phyloP scores from a whole-genome alignment of 2,329 filamentous ascomycete species.

The Tothia fuscella region DNA sequence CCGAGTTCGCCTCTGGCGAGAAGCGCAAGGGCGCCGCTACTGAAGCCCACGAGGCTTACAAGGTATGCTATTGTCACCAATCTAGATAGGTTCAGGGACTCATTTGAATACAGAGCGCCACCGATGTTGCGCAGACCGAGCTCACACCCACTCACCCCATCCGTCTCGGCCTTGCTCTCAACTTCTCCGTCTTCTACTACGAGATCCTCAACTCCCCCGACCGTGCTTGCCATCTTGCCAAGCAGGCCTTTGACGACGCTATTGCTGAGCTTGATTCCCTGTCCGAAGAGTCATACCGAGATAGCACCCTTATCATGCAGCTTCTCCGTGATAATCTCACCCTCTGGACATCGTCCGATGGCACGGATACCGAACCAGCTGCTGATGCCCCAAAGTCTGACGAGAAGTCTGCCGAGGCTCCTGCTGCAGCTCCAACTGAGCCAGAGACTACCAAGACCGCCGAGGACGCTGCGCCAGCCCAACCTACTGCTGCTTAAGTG shows the following conservation, averaged over 20 bases:
- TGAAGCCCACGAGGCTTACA: conserved; percentile 89
- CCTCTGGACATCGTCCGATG: conserved; percentile 93
- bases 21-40: conserved; percentile 83
- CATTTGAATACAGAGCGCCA: conserved; percentile 58
- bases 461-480: conserved; percentile 8
- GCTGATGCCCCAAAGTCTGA: conserved; percentile 9
- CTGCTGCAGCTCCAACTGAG: conserved; percentile 3
- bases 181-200: conserved; percentile 99
- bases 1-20: conserved; percentile 85
- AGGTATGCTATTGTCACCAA: conserved; percentile 48
- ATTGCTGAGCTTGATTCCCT: conserved; percentile 97
- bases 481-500: conserved; percentile 1
- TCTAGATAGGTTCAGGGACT: conserved; percentile 3
- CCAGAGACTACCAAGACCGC: conserved; percentile 5
- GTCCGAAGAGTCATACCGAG: conserved; percentile 95
- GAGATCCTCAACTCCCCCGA: conserved; percentile 98
- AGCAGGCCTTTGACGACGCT: conserved; percentile 97
- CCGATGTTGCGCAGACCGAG: conserved; percentile 95
- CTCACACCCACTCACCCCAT: conserved; percentile 96
- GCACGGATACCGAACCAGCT: conserved; percentile 45
- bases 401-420: conserved; percentile 4
- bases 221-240: conserved; percentile 94
- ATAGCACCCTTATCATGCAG: conserved; percentile 99
- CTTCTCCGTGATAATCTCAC: conserved; percentile 96
- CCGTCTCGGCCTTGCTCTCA: conserved; percentile 90